phyloP scores from a whole-genome alignment of 352 stramenopile species.

The Nothophytophthora sp. region DNA sequence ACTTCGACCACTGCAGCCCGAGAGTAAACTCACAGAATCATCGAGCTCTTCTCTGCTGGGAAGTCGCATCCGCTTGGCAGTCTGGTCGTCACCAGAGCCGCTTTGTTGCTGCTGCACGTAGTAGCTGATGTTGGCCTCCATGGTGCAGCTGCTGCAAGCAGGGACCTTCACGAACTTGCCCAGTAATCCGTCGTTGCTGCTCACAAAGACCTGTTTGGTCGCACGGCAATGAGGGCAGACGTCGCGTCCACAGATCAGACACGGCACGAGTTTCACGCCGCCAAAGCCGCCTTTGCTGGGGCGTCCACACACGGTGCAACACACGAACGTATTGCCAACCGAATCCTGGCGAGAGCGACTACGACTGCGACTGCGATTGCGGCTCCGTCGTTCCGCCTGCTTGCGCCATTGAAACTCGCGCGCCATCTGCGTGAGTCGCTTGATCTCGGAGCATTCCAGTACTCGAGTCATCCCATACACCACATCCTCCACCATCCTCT shows the following conservation, averaged over 20 bases:
- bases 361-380: too few relatives aligned
- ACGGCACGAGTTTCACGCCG: constrained; percentile 48
- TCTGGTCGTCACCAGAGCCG: constrained; percentile 23
- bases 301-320: constrained; percentile 30
- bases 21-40: constrained; percentile 25
- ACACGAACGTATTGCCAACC: not conserved
- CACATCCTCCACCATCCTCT: constrained; percentile 36
- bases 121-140: constrained; percentile 38
- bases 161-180: constrained; percentile 39
- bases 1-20: constrained; percentile 17
- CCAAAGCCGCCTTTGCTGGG: constrained; percentile 37
- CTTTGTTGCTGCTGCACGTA: constrained; percentile 31
- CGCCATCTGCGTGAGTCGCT: constrained; percentile 48
- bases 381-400: constrained; percentile 20
- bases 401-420: constrained; percentile 30
- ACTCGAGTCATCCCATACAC: constrained; percentile 33
- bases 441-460: constrained; percentile 46
- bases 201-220: constrained; percentile 45
- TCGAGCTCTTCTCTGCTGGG: constrained; percentile 21
- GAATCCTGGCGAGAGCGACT: constrained; percentile 16
- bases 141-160: constrained; percentile 35
- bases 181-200: constrained; percentile 36
- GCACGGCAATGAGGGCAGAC: constrained; percentile 45
- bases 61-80: constrained; percentile 24
- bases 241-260: constrained; percentile 39